These are phyloP conservation scores for Aureobasidium sp. DNA, from an alignment of 2,329 filamentous ascomycete species.

Conservation along the genomic window DNA sequence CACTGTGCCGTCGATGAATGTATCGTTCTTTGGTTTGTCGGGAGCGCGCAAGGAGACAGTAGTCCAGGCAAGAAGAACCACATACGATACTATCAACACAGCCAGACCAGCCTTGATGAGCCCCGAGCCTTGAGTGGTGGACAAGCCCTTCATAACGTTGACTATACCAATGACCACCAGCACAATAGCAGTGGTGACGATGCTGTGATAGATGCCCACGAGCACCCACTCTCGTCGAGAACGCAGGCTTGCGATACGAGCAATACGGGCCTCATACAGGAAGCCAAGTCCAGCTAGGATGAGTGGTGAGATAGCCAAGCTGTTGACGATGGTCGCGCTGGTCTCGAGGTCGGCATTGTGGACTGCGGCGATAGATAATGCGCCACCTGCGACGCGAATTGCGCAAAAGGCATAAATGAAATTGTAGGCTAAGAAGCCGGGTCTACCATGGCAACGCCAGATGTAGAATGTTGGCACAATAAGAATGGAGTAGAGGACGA, in stretches of 20 bases:
- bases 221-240: background rate
- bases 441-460: background rate
- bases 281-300: background rate
- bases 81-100: background rate
- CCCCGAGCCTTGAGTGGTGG: background rate
- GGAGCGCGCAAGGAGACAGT: background rate
- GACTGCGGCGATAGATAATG: background rate
- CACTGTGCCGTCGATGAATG: background rate
- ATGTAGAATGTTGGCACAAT: background rate
- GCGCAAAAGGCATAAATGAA: background rate
- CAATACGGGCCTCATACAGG: background rate
- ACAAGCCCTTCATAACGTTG: background rate
- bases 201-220: background rate
- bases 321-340: background rate
- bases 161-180: background rate
- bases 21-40: background rate
- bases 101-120: background rate
- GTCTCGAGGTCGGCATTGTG: background rate
- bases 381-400: background rate
- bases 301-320: background rate
- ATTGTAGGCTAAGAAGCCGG: background rate
- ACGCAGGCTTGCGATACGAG: background rate
- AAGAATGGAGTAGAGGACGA: background rate
- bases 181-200: background rate
- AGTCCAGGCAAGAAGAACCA: background rate